Base-by-base conservation (phyloP, 164 flowering plant species). In the Umbilicus rupestris region DNA sequence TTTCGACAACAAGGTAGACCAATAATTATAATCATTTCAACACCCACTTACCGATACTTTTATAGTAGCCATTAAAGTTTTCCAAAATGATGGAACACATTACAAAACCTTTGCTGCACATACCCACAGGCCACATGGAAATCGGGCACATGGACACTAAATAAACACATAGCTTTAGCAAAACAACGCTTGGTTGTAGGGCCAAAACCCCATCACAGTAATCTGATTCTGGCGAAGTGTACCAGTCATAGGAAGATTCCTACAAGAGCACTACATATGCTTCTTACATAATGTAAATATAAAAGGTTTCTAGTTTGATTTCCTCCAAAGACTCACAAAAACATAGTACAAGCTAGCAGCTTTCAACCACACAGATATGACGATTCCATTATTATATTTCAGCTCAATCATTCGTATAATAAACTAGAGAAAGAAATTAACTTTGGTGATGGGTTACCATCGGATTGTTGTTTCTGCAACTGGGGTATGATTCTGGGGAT, bases 181-280 rank as follows among this genome's bases (percentile, higher is more conserved):
- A 19, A 11, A 55, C 28, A 55, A 55, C 10, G 60, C 14, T 28
- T n/a, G 33, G 31, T 28, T 55, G 60, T 55, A 55, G 60, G 60
- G 33, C 33, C 60, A 28, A 55, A 55, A 14, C 60, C 60, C 60
- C 60, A 55, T 55, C 28, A 55, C 60, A 28, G 60, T 28, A 28
- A 55, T 26, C 8, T 28, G 33, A 55, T 26, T 55, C 60, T 26
- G 33, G 60, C 3, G 29, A 55, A 1, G 35, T 7, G 60, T 55
- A 26, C 6, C 12, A 55, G 12, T 33, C 33, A 7, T 12, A 28
- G 12, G 12, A 28, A 12, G 33, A 55, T 55, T 55, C 60, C 57
- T 8, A 50, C 26, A 24, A 7, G 28, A 55, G 33, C 60, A 55
- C 60, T 28, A 29, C 7, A 52, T 24, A n/a, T 4, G 19, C 60